A percentile compares a stretch with the other conserved stretches of the same genome.
These are phyloP conservation scores for Barnettozyma hawaiiensis DNA, from an alignment of 1,139 yeast species.

Conservation along the genomic window DNA sequence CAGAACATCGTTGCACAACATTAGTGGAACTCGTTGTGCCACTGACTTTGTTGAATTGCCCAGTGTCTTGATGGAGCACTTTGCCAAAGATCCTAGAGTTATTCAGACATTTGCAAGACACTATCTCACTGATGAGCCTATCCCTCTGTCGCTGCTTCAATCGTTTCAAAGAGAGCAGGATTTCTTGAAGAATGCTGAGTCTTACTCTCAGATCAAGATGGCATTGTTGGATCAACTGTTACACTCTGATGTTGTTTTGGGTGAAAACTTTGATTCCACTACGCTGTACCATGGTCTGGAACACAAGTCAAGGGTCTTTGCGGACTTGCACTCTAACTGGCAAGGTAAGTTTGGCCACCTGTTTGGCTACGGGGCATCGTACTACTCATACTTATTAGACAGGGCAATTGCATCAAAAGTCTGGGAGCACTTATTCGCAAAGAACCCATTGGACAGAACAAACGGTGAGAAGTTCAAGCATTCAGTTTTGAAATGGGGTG, in stretches of 20 bases:
- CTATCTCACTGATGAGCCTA: constrained; percentile 57
- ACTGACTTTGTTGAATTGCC: constrained; percentile 97
- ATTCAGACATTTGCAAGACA: constrained; percentile 70
- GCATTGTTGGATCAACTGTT: constrained; percentile 81
- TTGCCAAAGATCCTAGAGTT: constrained; percentile 78
- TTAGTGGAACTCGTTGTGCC: constrained; percentile 91
- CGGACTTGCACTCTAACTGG: constrained; percentile 73
- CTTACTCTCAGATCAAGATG: constrained; percentile 84
- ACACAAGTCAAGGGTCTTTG: constrained; percentile 45
- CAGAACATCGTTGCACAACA: constrained; percentile 80
- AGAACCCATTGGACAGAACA: constrained; percentile 62
- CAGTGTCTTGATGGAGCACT: constrained; percentile 89
- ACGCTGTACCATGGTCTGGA: constrained; percentile 64
- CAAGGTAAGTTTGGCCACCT: constrained; percentile 93
- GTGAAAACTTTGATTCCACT: constrained; percentile 44
- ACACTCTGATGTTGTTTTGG: constrained; percentile 49
- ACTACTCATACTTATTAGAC: constrained; percentile 87
- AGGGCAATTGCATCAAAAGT: constrained; percentile 87
- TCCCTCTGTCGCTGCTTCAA: constrained; percentile 46
- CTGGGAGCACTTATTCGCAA: constrained; percentile 65
- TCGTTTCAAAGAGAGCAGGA: constrained; percentile 49
- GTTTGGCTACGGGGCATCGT: constrained; percentile 90
- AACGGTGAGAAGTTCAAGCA: constrained; percentile 74
- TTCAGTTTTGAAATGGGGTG: constrained; percentile 86
- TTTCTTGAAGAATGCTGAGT: constrained; percentile 63